phyloP scores from a whole-genome alignment of 1,139 yeast genomes.

The Candida tunisiensis region DNA sequence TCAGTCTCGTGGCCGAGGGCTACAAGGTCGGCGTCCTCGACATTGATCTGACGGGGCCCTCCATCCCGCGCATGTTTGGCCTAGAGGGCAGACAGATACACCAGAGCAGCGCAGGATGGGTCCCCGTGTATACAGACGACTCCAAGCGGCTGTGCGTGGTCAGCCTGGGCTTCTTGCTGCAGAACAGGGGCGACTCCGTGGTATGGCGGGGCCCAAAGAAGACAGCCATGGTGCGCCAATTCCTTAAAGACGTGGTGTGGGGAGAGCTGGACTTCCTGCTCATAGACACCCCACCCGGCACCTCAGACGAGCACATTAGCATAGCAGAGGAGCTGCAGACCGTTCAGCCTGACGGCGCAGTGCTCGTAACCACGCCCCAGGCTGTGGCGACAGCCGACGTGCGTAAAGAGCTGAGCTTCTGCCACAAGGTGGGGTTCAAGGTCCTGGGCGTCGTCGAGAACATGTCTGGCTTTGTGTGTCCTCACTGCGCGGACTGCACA shows the following conservation, averaged over 20 bases:
- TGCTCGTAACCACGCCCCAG: slow-evolving; percentile 94
- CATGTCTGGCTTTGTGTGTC: slow-evolving; percentile 95
- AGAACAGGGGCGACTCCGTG: slow-evolving; percentile 74
- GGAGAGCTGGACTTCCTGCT: slow-evolving; percentile 65
- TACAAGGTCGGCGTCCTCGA: slow-evolving; percentile 82
- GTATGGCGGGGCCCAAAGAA: slow-evolving; percentile 99
- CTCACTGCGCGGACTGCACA: slow-evolving; percentile 75
- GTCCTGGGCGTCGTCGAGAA: slow-evolving; percentile 85
- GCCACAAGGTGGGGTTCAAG: slow-evolving; percentile 67
- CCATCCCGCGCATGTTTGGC: slow-evolving; percentile 93
- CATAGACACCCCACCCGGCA: slow-evolving; percentile 98
- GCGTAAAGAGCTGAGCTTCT: slow-evolving; percentile 81
- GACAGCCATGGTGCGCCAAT: slow-evolving; percentile 94
- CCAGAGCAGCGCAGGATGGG: slow-evolving; percentile 80
- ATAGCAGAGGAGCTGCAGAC: slow-evolving; percentile 77
- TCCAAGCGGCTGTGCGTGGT: slow-evolving; percentile 32
- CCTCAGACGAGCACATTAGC: slow-evolving; percentile 95
- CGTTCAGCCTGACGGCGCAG: slow-evolving; percentile 79
- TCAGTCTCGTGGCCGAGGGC: slow-evolving; percentile 54
- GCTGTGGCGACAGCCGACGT: slow-evolving; percentile 88
- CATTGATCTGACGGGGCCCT: slow-evolving; percentile 93
- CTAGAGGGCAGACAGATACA: slow-evolving; percentile 64
- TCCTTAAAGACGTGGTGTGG: slow-evolving; percentile 84
- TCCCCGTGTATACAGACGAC: slow-evolving; percentile 46
- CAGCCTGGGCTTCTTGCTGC: slow-evolving; percentile 82